Percentiles rank a stretch among this genome's conserved stretches.
Conservation (phyloP, 495 filamentous ascomycete species). For the Penicillium cinerascens region DNA sequence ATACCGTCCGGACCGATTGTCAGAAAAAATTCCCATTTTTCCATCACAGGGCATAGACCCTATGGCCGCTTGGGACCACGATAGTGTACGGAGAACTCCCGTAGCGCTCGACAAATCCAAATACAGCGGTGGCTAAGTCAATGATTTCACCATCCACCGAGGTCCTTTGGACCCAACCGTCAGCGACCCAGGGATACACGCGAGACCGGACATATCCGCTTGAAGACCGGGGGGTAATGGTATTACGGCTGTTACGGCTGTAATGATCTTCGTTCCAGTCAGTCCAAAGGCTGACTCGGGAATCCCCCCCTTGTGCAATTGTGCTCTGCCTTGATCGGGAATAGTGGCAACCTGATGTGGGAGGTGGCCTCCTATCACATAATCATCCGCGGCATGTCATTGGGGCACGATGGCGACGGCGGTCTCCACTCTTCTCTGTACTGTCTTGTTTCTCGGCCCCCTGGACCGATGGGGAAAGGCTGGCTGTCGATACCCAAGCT, state of each 20-base stretch:
- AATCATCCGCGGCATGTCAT: background rate
- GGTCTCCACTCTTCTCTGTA: background rate
- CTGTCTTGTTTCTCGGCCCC: conserved; percentile 5
- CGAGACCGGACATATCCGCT: conserved; percentile 18
- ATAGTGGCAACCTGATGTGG: conserved; percentile 1
- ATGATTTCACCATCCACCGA: conserved; percentile 21
- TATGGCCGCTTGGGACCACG: background rate
- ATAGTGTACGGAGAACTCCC: background rate
- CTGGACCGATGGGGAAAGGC: conserved; percentile 11
- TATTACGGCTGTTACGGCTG: conserved; percentile 8
- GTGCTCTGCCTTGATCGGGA: background rate
- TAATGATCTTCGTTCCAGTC: background rate
- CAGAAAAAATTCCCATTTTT: background rate
- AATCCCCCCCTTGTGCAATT: background rate
- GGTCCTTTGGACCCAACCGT: background rate
- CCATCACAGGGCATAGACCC: background rate
- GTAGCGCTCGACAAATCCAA: background rate
- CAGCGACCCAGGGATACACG: conserved; percentile 5
- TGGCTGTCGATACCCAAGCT: background rate
- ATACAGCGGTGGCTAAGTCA: conserved; percentile 13
- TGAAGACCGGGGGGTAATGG: background rate
- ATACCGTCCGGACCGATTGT: background rate
- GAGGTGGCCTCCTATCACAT: background rate
- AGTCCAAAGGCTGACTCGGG: background rate
- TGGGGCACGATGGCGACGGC: background rate